Conservation (phyloP, 1,284 basidiomycete genomes). For the Leccinum fallax region DNA sequence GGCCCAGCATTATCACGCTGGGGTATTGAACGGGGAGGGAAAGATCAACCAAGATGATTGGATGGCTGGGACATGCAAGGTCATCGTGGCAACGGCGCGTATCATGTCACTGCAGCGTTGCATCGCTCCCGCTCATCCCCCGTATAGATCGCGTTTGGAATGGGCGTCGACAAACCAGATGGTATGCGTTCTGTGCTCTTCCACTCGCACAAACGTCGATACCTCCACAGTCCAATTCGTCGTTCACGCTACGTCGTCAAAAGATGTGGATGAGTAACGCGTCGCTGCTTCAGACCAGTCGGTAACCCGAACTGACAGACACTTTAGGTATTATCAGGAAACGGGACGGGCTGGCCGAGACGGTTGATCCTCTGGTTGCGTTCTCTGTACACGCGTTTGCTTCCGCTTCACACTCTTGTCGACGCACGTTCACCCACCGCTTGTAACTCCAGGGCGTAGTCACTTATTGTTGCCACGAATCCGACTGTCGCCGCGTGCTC, state of each 20-base stretch:
- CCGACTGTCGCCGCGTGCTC: constrained; percentile 86
- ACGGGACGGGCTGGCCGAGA: constrained; percentile 86
- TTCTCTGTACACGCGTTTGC: constrained; percentile 47
- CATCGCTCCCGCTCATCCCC: constrained; percentile 14
- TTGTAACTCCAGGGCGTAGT: constrained; percentile 51
- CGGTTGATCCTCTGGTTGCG: constrained; percentile 63
- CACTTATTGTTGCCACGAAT: constrained; percentile 79
- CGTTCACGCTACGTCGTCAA: constrained; percentile 74
- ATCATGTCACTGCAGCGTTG: constrained; percentile 4
- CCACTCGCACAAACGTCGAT: background rate
- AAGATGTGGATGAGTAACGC: constrained; percentile 63
- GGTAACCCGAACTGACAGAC: constrained; percentile 5
- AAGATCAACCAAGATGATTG: constrained; percentile 70
- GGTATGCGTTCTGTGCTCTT: constrained; percentile 41
- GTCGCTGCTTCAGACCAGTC: background rate
- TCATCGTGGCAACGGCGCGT: constrained; percentile 89
- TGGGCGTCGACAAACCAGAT: constrained; percentile 95
- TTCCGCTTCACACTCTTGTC: background rate
- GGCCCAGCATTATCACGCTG: constrained; percentile 89
- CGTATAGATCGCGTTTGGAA: constrained; percentile 84
- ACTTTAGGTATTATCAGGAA: constrained; percentile 75
- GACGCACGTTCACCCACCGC: background rate
- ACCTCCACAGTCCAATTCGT: constrained; percentile 68
- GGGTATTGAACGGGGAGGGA: constrained; percentile 68
- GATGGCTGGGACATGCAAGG: constrained; percentile 72